Conservation (phyloP, 352 stramenopile genomes). For the Phytophthora sansomeana region DNA sequence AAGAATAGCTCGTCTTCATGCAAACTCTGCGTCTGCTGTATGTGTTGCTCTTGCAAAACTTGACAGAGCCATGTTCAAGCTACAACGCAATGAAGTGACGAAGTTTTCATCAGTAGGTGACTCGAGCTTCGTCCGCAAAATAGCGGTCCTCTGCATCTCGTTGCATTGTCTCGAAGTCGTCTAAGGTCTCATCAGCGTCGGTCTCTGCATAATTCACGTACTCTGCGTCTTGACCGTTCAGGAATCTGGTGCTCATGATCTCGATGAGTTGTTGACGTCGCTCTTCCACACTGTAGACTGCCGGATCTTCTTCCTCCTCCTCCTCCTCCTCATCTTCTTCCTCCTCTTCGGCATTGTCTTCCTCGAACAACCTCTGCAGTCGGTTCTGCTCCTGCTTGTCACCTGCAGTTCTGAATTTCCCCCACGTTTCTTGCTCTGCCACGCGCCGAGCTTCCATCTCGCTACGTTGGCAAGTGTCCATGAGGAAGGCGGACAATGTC, state of each 20-base stretch:
- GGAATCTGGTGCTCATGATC: constrained; percentile 77
- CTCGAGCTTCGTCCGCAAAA: constrained; percentile 48
- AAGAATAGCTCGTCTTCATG: constrained; percentile 26
- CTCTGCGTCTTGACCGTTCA: constrained; percentile 65
- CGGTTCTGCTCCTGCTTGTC: constrained; percentile 50
- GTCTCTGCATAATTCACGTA: constrained; percentile 76
- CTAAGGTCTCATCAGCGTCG: constrained; percentile 64
- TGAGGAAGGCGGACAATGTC: constrained; percentile 72
- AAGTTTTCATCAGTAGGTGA: neutral
- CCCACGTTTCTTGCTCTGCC: constrained; percentile 71
- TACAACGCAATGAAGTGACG: neutral
- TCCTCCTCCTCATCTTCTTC: constrained; percentile 53
- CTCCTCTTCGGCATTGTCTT: constrained; percentile 47
- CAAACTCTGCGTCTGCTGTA: neutral
- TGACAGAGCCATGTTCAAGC: no score
- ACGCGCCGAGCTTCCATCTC: constrained; percentile 72
- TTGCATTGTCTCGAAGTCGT: constrained; percentile 73
- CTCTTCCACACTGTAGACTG: constrained; percentile 38
- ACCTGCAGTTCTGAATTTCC: constrained; percentile 42
- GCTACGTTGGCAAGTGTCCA: constrained; percentile 71
- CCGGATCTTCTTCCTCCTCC: constrained; percentile 37
- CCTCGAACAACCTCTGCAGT: constrained; percentile 40
- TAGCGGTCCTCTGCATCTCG: constrained; percentile 85
- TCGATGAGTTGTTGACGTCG: constrained; percentile 72
- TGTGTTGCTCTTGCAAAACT: neutral